Conservation (phyloP, 805 yeast genomes). For the Starmerella davenportii region DNA sequence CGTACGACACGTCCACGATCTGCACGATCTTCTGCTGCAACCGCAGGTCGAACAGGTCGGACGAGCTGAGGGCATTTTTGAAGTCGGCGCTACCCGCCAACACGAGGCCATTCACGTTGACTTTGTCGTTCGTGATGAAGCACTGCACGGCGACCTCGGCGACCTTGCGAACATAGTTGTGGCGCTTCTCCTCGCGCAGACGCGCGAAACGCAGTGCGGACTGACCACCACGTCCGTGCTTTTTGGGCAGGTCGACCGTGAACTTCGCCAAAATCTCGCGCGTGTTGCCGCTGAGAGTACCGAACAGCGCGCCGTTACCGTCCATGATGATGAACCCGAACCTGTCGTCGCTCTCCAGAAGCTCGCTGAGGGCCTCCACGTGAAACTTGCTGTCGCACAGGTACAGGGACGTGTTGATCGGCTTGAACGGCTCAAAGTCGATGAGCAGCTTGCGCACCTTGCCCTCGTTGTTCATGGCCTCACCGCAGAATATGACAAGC, state of each 20-base stretch:
- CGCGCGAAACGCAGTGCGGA: conserved; percentile 98
- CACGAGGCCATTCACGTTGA: conserved; percentile 82
- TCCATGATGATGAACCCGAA: conserved; percentile 98
- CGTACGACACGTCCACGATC: conserved; percentile 92
- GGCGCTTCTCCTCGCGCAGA: conserved; percentile 97
- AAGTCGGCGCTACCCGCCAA: conserved; percentile 99
- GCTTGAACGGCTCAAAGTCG: conserved; percentile 97
- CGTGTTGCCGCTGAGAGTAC: conserved; percentile 88
- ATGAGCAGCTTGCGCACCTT: conserved; percentile 91
- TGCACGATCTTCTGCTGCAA: conserved; percentile 72
- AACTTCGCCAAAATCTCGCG: conserved; percentile 92
- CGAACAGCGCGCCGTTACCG: conserved; percentile 96
- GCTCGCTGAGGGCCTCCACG: conserved; percentile 87
- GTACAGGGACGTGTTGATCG: conserved; percentile 91
- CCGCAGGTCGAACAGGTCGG: conserved; percentile 86
- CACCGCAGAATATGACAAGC: conserved; percentile 94
- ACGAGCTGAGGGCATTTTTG: conserved; percentile 81
- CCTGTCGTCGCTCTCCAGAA: conserved; percentile 85
- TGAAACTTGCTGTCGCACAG: conserved; percentile 97
- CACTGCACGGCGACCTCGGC: conserved; percentile 97
- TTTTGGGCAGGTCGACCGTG: conserved; percentile 93
- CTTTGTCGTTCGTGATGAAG: conserved; percentile 87
- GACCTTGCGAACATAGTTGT: conserved; percentile 92
- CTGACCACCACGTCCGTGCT: conserved; percentile 99
- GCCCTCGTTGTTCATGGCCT: conserved; percentile 90